phyloP scores from a whole-genome alignment of 1,284 basidiomycete species.

The Pulveroboletus sp. region DNA sequence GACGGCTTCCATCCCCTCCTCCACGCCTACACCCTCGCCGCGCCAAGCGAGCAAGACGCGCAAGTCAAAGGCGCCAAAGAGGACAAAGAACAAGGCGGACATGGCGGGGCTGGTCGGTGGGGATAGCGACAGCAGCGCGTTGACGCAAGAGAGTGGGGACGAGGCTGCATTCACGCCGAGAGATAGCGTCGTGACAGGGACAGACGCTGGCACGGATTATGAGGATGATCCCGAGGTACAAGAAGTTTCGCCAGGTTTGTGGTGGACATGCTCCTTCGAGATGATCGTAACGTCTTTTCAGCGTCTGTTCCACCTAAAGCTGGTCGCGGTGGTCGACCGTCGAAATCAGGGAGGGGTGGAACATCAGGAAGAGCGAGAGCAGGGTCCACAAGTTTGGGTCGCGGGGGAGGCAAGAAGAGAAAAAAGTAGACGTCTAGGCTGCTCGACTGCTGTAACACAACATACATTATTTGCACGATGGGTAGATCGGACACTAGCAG shows the following conservation, averaged over 20 bases:
- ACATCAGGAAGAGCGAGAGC: constrained; percentile 27
- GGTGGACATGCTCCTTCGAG: background rate
- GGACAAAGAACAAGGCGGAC: constrained; percentile 40
- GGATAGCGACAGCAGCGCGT: constrained; percentile 77
- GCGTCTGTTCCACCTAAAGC: constrained; percentile 24
- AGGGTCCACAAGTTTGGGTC: constrained; percentile 27
- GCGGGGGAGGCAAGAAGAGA: constrained; percentile 34
- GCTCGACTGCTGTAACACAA: background rate
- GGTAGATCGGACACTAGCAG: background rate
- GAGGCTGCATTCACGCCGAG: constrained; percentile 57
- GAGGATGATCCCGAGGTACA: constrained; percentile 62
- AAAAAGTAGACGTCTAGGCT: constrained; percentile 31
- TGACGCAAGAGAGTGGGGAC: constrained; percentile 78
- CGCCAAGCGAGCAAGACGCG: constrained; percentile 34
- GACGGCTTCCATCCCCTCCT: constrained; percentile 56
- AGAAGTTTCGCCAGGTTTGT: constrained; percentile 57
- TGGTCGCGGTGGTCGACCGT: constrained; percentile 30
- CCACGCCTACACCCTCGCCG: constrained; percentile 52
- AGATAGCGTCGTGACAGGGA: constrained; percentile 65
- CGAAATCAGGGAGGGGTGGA: constrained; percentile 31
- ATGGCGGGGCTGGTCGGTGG: constrained; percentile 70
- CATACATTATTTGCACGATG: constrained; percentile 7
- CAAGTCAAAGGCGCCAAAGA: constrained; percentile 29
- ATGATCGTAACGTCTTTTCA: constrained; percentile 22
- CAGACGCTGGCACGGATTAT: constrained; percentile 68